A percentile compares a stretch with the other conserved stretches of the same genome.
Evolutionary conservation across 805 yeast genomes (phyloP).

Genomic region (Starmerella vitae): DNA sequence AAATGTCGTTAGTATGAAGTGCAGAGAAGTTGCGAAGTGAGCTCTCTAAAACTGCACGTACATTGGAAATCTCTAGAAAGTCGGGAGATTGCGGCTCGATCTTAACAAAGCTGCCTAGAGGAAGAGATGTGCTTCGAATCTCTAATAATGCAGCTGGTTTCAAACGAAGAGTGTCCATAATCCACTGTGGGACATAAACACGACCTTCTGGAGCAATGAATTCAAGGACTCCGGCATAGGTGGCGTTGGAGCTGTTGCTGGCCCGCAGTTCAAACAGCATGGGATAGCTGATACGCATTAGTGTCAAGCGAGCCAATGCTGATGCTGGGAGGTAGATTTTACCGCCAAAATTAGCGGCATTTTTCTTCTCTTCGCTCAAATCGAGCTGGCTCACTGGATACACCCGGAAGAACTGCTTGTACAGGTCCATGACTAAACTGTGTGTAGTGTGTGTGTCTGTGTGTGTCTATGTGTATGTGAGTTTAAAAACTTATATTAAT

Average conservation of each 20-base stretch:
- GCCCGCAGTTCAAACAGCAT: conserved; percentile 77
- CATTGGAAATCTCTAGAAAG: conserved; percentile 85
- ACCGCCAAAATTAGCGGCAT: conserved; percentile 80
- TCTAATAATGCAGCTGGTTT: conserved; percentile 72
- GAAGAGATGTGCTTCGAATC: conserved; percentile 58
- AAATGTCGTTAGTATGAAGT: conserved; percentile 66
- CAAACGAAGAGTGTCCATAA: conserved; percentile 63
- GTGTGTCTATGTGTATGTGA: background rate
- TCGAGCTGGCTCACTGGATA: conserved; percentile 89
- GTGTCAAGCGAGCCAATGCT: conserved; percentile 70
- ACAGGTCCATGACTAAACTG: conserved; percentile 27
- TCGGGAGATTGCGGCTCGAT: conserved; percentile 92
- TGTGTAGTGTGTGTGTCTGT: background rate
- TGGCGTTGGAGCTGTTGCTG: conserved; percentile 43
- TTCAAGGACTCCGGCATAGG: conserved; percentile 92
- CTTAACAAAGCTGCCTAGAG: conserved; percentile 77
- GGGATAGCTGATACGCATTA: conserved; percentile 87
- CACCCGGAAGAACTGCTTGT: conserved; percentile 81
- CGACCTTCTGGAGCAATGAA: conserved; percentile 97
- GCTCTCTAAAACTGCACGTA: conserved; percentile 90
- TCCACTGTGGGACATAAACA: conserved; percentile 91
- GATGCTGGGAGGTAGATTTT: conserved; percentile 91
- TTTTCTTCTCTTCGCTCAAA: conserved; percentile 40
- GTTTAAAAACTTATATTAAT: no score
- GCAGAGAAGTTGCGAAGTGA: conserved; percentile 84